These are phyloP conservation scores for Candida smagusa DNA, from an alignment of 1,139 yeast genomes.

Conservation along the genomic window DNA sequence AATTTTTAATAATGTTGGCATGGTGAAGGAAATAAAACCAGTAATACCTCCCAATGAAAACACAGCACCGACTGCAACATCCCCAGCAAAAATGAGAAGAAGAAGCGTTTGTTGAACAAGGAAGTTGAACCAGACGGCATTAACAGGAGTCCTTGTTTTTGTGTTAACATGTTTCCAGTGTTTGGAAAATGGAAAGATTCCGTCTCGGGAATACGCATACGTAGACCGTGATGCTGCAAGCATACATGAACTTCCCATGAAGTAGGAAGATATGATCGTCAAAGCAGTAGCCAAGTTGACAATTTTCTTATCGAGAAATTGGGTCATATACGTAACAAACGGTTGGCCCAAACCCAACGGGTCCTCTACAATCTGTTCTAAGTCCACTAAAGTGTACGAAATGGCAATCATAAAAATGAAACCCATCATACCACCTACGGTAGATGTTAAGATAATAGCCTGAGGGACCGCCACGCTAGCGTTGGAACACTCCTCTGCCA, in stretches of 20 bases:
- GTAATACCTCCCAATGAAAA: constrained; percentile 77
- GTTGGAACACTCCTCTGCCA: constrained; percentile 68
- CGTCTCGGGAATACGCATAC: constrained; percentile 68
- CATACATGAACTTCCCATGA: constrained; percentile 71
- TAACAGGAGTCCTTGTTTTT: constrained; percentile 59
- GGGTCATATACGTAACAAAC: constrained; percentile 55
- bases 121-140: constrained; percentile 67
- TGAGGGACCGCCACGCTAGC: constrained; percentile 64
- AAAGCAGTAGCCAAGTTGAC: constrained; percentile 56
- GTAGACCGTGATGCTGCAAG: constrained; percentile 70
- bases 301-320: constrained; percentile 42
- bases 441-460: constrained; percentile 64
- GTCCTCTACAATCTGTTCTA: constrained; percentile 47
- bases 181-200: constrained; percentile 61
- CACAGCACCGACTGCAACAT: constrained; percentile 69
- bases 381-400: constrained; percentile 59
- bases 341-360: constrained; percentile 62
- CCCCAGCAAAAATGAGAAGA: constrained; percentile 64
- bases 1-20: constrained; percentile 62
- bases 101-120: constrained; percentile 54
- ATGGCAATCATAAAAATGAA: constrained; percentile 63
- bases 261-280: constrained; percentile 57
- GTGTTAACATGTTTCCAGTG: constrained; percentile 53
- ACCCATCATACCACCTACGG: constrained; percentile 60
- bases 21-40: constrained; percentile 64